Percentiles rank a stretch among this genome's conserved stretches.
Evolutionary conservation across 2,329 filamentous ascomycete genomes (phyloP).

Genomic region (Colletotrichum lupini): DNA sequence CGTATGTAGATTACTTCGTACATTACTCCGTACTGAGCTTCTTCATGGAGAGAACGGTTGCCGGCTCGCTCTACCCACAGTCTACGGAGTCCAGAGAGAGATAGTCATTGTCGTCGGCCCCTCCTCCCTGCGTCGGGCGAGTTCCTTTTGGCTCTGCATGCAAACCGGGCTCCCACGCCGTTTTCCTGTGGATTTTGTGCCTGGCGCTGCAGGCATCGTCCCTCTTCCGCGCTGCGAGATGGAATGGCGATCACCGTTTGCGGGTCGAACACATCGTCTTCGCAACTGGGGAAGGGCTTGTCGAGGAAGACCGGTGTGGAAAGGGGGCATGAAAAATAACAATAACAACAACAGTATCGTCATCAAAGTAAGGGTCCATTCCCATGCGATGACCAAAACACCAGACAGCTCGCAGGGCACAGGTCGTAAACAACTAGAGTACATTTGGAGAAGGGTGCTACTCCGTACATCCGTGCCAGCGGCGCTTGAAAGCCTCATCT

Average conservation of each 20-base stretch:
- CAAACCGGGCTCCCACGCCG: not conserved
- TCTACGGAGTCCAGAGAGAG: no score
- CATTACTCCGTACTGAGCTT: not conserved
- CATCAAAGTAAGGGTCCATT: not conserved
- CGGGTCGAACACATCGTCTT: not conserved
- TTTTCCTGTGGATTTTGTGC: conserved; percentile 9
- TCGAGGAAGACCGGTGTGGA: not conserved
- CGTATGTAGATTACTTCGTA: no score
- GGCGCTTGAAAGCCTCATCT: not conserved
- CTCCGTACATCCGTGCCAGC: not conserved
- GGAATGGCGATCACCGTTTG: conserved; percentile 15
- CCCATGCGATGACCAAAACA: not conserved
- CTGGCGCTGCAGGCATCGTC: conserved; percentile 32
- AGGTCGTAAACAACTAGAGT: not conserved
- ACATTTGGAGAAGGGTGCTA: not conserved
- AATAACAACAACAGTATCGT: not conserved
- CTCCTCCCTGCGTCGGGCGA: not conserved
- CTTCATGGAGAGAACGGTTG: not conserved
- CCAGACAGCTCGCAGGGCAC: not conserved
- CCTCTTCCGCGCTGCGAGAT: conserved; percentile 2
- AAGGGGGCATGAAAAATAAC: not conserved
- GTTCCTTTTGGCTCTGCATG: not conserved
- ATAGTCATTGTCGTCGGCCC: not conserved
- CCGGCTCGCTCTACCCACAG: not conserved
- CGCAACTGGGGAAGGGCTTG: not conserved